Evolutionary conservation across 495 filamentous ascomycete species (phyloP), one percentile per base, ranked within the genome.

Genomic region (Penicillium turbatum): DNA sequence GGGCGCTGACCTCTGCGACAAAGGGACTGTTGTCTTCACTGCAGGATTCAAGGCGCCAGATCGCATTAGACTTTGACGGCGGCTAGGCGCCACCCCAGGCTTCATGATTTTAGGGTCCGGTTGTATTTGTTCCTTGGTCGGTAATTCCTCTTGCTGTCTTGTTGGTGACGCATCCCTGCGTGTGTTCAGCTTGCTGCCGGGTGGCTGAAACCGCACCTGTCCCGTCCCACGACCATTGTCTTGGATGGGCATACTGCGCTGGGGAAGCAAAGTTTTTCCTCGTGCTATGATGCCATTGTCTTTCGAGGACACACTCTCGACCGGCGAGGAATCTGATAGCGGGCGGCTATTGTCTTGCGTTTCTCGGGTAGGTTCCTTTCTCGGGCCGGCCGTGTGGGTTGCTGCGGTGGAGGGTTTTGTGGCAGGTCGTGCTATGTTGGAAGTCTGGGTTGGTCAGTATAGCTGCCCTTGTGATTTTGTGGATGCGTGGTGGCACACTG

Each of bases 31-130:
- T 42, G 32, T 51, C n/a, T 48, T 54, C 11, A 50, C 55, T 2
- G 59, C 60, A 8, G 60, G 51, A 39, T 60, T 70, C 42, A 65
- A 48, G 11, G 68, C 49, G 13, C 41, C 61, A 9, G 72, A 67
- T 12, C 65, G 64, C 32, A 68, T 55, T 34, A 75, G 50, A 54
- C 70, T 73, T 51, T 72, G 68, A 16, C 71, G 70, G 41, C 71
- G 70, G 29, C 47, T 43, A 15, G 55, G 47, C 35, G 40, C 34
- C 17, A 56, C 32, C 11, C 48, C 57, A 5, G 39, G 24, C 27
- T 53, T 53, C 15, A 43, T 32, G n/a, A 44, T 36, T 7, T 46
- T 34, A 12, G 56, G 24, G 13, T 47, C 44, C n/a, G 34, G 12
- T 3, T 53, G 34, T 6, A 37, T 36, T 39, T 57, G 55, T 31